These are phyloP conservation scores for Deakozyma indianensis DNA, from an alignment of 805 yeast genomes.

Conservation along the genomic window DNA sequence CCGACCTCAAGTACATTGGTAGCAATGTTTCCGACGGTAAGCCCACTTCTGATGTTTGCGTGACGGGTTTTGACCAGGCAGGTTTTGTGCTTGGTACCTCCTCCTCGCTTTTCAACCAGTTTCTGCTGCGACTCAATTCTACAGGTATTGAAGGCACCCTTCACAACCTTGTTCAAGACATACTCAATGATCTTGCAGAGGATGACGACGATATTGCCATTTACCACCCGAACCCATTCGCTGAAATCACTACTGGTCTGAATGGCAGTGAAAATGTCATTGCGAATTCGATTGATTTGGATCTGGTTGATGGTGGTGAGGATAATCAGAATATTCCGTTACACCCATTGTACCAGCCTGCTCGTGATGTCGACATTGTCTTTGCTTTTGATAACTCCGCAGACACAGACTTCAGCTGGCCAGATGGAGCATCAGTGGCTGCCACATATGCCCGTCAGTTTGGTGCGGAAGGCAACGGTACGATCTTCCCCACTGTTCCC, in stretches of 20 bases:
- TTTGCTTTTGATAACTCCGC: conserved; percentile 60
- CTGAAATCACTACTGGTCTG: conserved; percentile 22
- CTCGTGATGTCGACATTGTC: conserved; percentile 46
- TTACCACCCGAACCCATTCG: conserved; percentile 62
- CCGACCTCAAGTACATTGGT: conserved; percentile 57
- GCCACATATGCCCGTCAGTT: conserved; percentile 48
- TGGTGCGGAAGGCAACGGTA: conserved; percentile 33
- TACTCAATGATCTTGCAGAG: conserved; percentile 26
- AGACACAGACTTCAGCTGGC: conserved; percentile 44
- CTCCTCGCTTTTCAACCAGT: conserved; percentile 62
- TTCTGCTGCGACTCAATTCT: conserved; percentile 41
- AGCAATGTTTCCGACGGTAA: conserved; percentile 45
- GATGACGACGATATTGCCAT: conserved; percentile 53
- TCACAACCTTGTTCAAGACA: conserved; percentile 27
- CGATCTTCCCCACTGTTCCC: conserved; percentile 63
- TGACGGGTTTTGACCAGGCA: conserved; percentile 62
- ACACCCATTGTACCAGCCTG: conserved; percentile 44
- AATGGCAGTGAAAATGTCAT: conserved; percentile 23
- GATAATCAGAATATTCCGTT: conserved; percentile 55
- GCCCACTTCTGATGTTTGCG: conserved; percentile 36
- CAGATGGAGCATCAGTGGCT: conserved; percentile 48
- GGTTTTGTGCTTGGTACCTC: conserved; percentile 78
- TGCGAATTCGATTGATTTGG: conserved; percentile 27
- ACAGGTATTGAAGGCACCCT: conserved; percentile 34
- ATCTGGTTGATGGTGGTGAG: conserved; percentile 62